These are phyloP conservation scores for Starmerella vaccinii DNA, from an alignment of 805 yeast species.

Conservation along the genomic window DNA sequence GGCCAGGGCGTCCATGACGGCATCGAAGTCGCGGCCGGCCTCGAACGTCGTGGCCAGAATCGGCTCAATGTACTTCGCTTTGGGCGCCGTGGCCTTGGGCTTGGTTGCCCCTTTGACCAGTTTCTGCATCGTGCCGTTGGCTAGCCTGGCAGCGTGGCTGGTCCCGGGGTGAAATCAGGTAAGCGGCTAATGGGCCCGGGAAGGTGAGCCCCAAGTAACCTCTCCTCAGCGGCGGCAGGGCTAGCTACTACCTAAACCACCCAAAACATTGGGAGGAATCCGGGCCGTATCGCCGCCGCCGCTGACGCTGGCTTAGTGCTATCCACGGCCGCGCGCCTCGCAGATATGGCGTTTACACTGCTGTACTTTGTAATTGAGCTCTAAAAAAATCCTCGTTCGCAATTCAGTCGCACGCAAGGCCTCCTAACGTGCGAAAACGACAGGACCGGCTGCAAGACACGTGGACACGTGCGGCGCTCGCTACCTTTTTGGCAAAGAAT, in stretches of 20 bases:
- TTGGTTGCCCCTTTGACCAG: conserved; percentile 28
- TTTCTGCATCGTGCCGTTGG: conserved; percentile 23
- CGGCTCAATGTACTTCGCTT: conserved; percentile 91
- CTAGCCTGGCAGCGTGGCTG: conserved; percentile 7
- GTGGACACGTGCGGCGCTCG: too few relatives aligned
- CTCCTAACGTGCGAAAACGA: too few relatives aligned
- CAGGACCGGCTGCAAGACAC: too few relatives aligned
- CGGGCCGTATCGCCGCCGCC: not conserved
- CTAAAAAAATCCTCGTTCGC: too few relatives aligned
- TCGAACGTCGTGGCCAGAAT: conserved; percentile 60
- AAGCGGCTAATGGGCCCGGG: conserved; percentile 1
- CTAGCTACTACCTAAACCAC: conserved; percentile 3
- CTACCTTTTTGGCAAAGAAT: too few relatives aligned
- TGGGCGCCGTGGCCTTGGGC: conserved; percentile 82
- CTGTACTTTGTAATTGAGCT: too few relatives aligned
- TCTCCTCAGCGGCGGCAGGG: too few relatives aligned
- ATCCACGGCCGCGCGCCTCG: too few relatives aligned
- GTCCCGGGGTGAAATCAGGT: conserved; percentile 2
- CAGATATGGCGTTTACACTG: too few relatives aligned
- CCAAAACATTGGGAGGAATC: not conserved
- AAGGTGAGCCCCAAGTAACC: too few relatives aligned
- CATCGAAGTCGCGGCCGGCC: conserved; percentile 51
- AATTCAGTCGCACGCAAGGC: too few relatives aligned
- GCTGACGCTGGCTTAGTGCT: too few relatives aligned
- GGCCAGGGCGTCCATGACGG: conserved; percentile 56